Evolutionary conservation across 495 filamentous ascomycete species (phyloP), one percentile per base, ranked within the genome.

Genomic region (Trypethelium eluteriae): DNA sequence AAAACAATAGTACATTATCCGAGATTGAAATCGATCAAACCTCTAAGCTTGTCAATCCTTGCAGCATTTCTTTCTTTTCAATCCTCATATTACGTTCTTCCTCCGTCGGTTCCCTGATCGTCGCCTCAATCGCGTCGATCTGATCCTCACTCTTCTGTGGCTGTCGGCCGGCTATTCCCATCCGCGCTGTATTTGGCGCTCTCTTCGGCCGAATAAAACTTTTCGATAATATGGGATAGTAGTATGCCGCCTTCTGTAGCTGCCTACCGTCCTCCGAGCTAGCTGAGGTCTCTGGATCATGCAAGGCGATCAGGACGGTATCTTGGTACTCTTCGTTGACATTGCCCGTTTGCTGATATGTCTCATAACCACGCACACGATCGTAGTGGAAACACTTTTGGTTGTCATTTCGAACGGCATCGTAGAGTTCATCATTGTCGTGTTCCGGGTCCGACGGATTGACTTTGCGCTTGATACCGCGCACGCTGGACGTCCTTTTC

Each of bases 221-320:
- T 72, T 84, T 87, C 77, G 91, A 89, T 64, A 90, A 77, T 68
- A 98, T 85, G 0, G 93, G 92, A 71, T 97, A 98, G 74, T 92
- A 97, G 77, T 90, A 97, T 9, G 90, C 93, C 25, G 84, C 94
- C 70, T 83, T 86, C 72, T 85, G 85, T 67, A 85, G 49, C 39
- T 75, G 65, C 38, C 66, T 63, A 2, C 67, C 69, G 2, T 65
- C 62, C 34, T 39, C 68, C 18, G 36, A 71, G 84, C 82, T 68
- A 6, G 85, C 82, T 53, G 81, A 79, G 65, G 82, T 81, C 65
- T 88, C 85, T 41, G 83, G 84, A 67, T 89, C 80, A 73, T 89
- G 86, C 39, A 89, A 75, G 0, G 85, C 84, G 38, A 89, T 39
- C 4, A 84, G 86, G 61, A 88, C 77, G 9, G 66, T 66, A 61